Percentiles rank a stretch among this genome's conserved stretches.
Evolutionary conservation across 192 early-diverging fungal genomes (phyloP).

Genomic region (Fimicolochytrium jonesii): DNA sequence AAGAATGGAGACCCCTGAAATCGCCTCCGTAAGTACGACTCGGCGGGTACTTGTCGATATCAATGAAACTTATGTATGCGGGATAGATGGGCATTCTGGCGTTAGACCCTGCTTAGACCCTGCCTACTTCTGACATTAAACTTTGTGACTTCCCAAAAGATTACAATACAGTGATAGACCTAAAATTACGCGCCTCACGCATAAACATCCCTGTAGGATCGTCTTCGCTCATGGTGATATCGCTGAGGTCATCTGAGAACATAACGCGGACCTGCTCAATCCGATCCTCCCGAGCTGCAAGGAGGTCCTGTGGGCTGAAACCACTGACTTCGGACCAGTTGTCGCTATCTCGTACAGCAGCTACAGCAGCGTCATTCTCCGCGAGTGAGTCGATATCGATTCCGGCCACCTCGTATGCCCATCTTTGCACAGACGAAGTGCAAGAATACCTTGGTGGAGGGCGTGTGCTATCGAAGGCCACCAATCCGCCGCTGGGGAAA

Average conservation of each 20-base stretch:
- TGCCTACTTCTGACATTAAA: too few relatives aligned
- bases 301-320: not conserved
- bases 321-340: not conserved
- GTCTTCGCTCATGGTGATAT: not conserved
- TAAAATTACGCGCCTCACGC: not conserved
- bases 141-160: too few relatives aligned
- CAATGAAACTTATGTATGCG: too few relatives aligned
- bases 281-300: not conserved
- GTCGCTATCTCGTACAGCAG: not conserved
- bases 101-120: too few relatives aligned
- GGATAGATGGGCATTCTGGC: too few relatives aligned
- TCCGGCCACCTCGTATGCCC: not conserved
- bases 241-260: not conserved
- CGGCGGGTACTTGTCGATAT: too few relatives aligned
- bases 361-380: too few relatives aligned
- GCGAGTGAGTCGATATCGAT: not conserved
- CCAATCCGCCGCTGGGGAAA: not conserved
- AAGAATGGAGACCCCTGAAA: too few relatives aligned
- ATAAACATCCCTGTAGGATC: constrained; percentile 1
- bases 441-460: not conserved
- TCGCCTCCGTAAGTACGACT: too few relatives aligned
- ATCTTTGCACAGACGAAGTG: not conserved
- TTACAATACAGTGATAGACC: constrained; percentile 2
- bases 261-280: not conserved
- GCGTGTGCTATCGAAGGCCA: not conserved